Base-by-base conservation (phyloP, 2,329 filamentous ascomycete species). In the Cladosporium austrohemisphaericum region DNA sequence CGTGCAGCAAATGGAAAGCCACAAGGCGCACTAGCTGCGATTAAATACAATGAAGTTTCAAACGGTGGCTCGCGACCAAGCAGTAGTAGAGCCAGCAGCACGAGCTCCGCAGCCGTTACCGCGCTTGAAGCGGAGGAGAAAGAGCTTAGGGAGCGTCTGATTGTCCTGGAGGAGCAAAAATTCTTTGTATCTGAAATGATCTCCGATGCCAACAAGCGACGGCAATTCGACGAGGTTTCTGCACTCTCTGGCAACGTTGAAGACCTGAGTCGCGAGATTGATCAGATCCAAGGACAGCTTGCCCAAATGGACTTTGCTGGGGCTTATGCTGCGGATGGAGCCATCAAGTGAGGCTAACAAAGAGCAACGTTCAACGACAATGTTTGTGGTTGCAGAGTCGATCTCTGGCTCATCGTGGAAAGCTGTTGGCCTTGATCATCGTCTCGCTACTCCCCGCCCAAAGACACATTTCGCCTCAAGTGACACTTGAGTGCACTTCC, bases 131-230 rank as follows among this genome's bases (percentile, higher is more conserved):
- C 79, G 0, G 89, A 95, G 64, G 90, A 95, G 66, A 92, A 88
- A 64, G 81, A 88, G 16, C 71, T 94, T 1, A 80, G 86, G 13
- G 90, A 95, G 61, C 76, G 83, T 3, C 72, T 95, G 10, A 86
- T 93, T 23, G 84, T 96, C 5, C 76, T 96, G 1, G 89, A 95
- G 66, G 91, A 96, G 69, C 91, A 96, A 66, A 85, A 84, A 55
- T 95, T 94, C 68, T 82, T 95, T 69, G 89, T 96, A 0, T 81
- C 84, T 29, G 83, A 88, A 58, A 95, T 95, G 89, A 81, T 95
- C 36, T 80, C 80, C 6, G 81, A 84, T 52, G 88, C 90, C 0
- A 85, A 84, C 40, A 84, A 83, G 33, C 80, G 86, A 9, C 76
- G 88, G 22, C 83, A 88, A 51, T 94, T 95, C 57, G 91, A 95